Base-by-base conservation (phyloP, 179 eudicot genomes). In the Silene noctiflora region DNA sequence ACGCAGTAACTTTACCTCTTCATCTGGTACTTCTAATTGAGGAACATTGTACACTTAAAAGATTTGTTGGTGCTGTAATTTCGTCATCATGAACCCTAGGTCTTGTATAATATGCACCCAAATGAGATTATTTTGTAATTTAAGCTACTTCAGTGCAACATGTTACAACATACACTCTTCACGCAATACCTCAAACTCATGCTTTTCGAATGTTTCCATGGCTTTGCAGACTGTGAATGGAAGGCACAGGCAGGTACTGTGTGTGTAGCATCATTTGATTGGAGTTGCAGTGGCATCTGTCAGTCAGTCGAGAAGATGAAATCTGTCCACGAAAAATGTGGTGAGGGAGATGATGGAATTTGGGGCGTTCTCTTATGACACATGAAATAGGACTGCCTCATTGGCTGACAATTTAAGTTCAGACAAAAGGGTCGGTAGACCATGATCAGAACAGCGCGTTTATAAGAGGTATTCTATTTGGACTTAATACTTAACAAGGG, bases 231-330 rank as follows among this genome's bases (percentile, higher is more conserved):
- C 64, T 93, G 98, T 44, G 97, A 91, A 76, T 85, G 88, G 85
- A 93, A 90, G 80, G 86, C 97, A 19, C 93, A 88, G 68, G 91
- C 91, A 21, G 98, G 98, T 24, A 90, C 87, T 73, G 83, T 87
- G 7, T 93, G 98, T 73, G 91, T 84, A 25, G 98, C 98, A 42
- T 91, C 98, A 3, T 91, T 91, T 55, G 98, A 93, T 78, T 93
- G 98, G 98, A 86, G 87, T 77, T 93, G 98, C 79, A 93, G 97
- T 78, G 98, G 98, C 20, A 83, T 93, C 74, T 93, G 98, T 82
- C 87, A 86, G 69, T 91, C 95, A 4, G 93, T 83, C 19, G 90
- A 90, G 80, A 87, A 87, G 82, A 85, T 93, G 83, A 83, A 85
- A 75, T 83, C 71, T 19, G 91, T 91, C 58, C 98, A 93, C 71